Percentiles rank a stretch among this genome's conserved stretches.
Evolutionary conservation across 2,329 filamentous ascomycete genomes (phyloP).

Genomic region (Sclerotinia spermophila): DNA sequence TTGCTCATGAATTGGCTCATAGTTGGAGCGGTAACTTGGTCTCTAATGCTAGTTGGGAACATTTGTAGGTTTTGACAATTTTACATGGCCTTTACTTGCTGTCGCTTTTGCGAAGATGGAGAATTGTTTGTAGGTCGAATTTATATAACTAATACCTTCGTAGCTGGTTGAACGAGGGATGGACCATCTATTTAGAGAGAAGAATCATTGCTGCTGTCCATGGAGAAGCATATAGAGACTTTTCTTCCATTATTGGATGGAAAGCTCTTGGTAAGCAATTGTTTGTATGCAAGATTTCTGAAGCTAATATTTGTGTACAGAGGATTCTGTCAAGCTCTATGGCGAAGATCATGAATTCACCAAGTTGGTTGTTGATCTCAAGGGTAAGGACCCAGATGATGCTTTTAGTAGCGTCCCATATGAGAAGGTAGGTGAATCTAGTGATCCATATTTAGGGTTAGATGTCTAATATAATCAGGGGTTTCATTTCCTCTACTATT

Average conservation of each 20-base stretch:
- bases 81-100: neutral
- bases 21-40: slow-evolving; percentile 89
- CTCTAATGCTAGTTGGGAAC: slow-evolving; percentile 75
- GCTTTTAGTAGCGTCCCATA: slow-evolving; percentile 91
- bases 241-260: slow-evolving; percentile 95
- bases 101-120: neutral
- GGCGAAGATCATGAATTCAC: slow-evolving; percentile 89
- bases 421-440: slow-evolving; percentile 58
- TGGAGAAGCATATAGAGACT: slow-evolving; percentile 82
- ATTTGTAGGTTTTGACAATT: slow-evolving; percentile 52
- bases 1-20: slow-evolving; percentile 77
- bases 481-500: slow-evolving; percentile 87
- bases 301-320: slow-evolving; percentile 36
- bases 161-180: slow-evolving; percentile 72
- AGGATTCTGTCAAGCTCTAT: slow-evolving; percentile 74
- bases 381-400: slow-evolving; percentile 91
- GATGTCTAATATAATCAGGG: slow-evolving; percentile 44
- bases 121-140: neutral
- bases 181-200: slow-evolving; percentile 93
- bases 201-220: slow-evolving; percentile 75
- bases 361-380: slow-evolving; percentile 81
- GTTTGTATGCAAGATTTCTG: neutral
- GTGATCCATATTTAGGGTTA: neutral
- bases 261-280: slow-evolving; percentile 52
- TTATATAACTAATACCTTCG: neutral